Percentiles rank a stretch among this genome's conserved stretches.
Evolutionary conservation across 1,284 basidiomycete species (phyloP).

Genomic region (Trichosporon faecale): DNA sequence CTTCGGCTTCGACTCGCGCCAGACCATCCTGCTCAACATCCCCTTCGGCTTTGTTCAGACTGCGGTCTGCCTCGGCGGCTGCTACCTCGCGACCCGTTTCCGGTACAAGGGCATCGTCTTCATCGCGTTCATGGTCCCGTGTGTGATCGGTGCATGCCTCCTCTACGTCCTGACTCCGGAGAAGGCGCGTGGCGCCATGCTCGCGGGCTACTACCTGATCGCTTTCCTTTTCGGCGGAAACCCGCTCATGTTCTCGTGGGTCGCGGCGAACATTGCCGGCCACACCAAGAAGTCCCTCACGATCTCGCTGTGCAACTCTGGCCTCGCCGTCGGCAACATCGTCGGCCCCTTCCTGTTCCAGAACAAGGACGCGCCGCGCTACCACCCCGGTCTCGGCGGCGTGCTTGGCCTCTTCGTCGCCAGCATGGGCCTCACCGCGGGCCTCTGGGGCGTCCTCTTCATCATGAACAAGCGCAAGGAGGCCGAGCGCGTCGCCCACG

Average conservation of each 20-base stretch:
- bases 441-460: constrained; percentile 24
- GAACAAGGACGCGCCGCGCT: constrained; percentile 28
- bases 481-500: constrained; percentile 37
- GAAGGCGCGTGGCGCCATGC: constrained; percentile 6
- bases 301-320: constrained; percentile 34
- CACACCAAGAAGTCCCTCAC: constrained; percentile 43
- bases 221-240: constrained; percentile 42
- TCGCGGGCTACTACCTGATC: constrained; percentile 29
- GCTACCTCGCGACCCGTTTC: constrained; percentile 29
- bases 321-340: constrained; percentile 32
- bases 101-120: constrained; percentile 35
- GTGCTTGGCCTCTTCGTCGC: constrained; percentile 39
- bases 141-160: constrained; percentile 37
- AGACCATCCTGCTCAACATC: constrained; percentile 45
- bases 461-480: constrained; percentile 43
- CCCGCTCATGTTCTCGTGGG: constrained; percentile 34
- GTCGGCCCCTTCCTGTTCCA: constrained; percentile 39
- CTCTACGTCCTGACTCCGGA: constrained; percentile 35
- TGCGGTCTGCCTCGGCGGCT: constrained; percentile 22
- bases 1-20: constrained; percentile 38
- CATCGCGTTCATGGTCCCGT: constrained; percentile 35
- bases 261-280: constrained; percentile 38
- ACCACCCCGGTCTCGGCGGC: constrained; percentile 35
- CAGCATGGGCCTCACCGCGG: constrained; percentile 15
- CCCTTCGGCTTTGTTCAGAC: constrained; percentile 42